Evolutionary conservation across 306 rosid species (phyloP), one percentile per base, ranked within the genome.

Genomic region (Casuarina cunninghamiana): DNA sequence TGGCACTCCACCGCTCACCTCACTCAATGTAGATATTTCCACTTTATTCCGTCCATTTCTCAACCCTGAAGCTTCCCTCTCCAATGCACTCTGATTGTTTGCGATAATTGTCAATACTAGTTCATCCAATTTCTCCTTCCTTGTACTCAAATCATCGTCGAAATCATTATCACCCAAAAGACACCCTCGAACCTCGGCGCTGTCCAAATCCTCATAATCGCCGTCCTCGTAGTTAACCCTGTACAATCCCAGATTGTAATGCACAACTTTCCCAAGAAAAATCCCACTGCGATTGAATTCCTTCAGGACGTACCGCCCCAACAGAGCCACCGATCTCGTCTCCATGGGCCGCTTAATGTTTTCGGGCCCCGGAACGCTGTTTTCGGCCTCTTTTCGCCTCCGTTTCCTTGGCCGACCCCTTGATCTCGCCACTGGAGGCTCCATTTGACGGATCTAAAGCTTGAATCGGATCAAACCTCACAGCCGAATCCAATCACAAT

Each of bases 401-500:
- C 94, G 79, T 71, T 96, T 96, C 84, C 96, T 79, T 5, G 99
- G 99, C 8, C 99, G 90, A n/a, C 99, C 99, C 58, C 99, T 89
- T 79, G 93, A 80, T 87, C 88, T 87, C 2, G 45, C 83, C 16
- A 77, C 90, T 15, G 91, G 86, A 9, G 86, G 78, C n/a, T 95
- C 99, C 99, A 91, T 95, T 42, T 26, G 72, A 11, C 67, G 71
- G 62, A 73, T 43, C 61, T 19, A 71, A 38, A 32, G 38, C 43
- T 72, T 3, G 11, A 61, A 81, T 67, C 16, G 17, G 67, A 72
- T 53, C 67, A 69, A 61, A 71, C 69, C 78, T 78, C 39, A 79
- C 15, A 60, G 69, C 75, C 35, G 61, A 78, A 68, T 10, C 65
- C 53, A 26, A 74, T 53, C 78, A 75, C 44, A 21, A 37, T 67